Evolutionary conservation across 2,329 filamentous ascomycete genomes (phyloP).

Genomic region (Pseudogymnoascus sp.): DNA sequence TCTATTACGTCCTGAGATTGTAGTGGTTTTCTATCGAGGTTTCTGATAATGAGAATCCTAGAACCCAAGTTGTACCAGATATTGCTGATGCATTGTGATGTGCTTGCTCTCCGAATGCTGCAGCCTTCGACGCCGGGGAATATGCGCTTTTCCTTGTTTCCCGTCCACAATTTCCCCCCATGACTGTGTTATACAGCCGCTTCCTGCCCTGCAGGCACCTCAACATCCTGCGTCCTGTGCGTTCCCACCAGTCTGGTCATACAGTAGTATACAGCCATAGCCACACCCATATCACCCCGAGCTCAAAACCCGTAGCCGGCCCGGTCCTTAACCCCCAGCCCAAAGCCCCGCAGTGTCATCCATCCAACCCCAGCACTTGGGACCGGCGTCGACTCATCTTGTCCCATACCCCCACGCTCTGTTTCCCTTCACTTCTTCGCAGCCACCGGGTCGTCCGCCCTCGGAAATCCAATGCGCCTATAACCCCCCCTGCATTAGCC

Average conservation of each 20-base stretch:
- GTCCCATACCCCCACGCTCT: not conserved
- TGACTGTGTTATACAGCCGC: not conserved
- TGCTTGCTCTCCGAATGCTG: not conserved
- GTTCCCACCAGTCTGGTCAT: not conserved
- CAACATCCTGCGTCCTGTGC: not conserved
- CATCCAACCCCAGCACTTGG: constrained; percentile 4
- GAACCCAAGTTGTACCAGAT: not conserved
- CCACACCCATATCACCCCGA: not conserved
- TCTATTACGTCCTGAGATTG: constrained; percentile 3
- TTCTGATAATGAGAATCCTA: constrained; percentile 5
- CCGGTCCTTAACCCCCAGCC: not conserved
- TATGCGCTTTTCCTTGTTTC: not conserved
- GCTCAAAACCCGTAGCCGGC: not conserved
- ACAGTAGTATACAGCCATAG: not conserved
- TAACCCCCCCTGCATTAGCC: not conserved
- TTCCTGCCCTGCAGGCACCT: not conserved
- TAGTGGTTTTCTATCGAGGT: not conserved
- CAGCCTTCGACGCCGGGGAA: not conserved
- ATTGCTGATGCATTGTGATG: not conserved
- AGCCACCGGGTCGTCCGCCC: not conserved
- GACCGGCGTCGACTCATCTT: not conserved
- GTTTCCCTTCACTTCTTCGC: constrained; percentile 8
- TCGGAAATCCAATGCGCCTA: not conserved
- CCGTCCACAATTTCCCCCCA: not conserved
- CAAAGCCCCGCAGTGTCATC: not conserved